phyloP scores from a whole-genome alignment of 768 basidiomycete species.

The Clitopilus passeckerianus region DNA sequence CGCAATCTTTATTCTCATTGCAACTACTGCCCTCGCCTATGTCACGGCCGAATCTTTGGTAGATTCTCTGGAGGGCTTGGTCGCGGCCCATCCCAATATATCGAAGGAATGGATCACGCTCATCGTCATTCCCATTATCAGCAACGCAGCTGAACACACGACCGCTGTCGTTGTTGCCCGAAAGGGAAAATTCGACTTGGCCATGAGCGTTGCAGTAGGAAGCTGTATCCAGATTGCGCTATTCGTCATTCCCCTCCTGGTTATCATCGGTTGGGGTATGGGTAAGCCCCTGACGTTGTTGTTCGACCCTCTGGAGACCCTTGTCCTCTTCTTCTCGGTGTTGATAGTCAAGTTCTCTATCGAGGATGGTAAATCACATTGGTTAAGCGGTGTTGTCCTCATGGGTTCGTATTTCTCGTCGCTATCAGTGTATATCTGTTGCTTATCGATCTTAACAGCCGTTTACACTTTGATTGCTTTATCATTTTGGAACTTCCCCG shows the following conservation, averaged over 20 bases:
- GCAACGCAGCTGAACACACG: constrained; percentile 36
- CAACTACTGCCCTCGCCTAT: constrained; percentile 32
- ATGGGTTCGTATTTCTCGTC: constrained; percentile 22
- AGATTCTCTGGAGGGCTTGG: constrained; percentile 32
- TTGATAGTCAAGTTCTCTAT: constrained; percentile 38
- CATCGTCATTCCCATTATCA: constrained; percentile 37
- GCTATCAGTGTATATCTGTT: background rate
- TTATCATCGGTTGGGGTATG: constrained; percentile 35
- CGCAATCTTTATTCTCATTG: constrained; percentile 26
- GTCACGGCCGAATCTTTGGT: constrained; percentile 38
- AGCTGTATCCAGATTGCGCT: constrained; percentile 39
- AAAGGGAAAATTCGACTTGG: constrained; percentile 37
- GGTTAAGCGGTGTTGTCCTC: constrained; percentile 38
- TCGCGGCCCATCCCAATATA: constrained; percentile 28
- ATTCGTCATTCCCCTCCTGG: constrained; percentile 34
- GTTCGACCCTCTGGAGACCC: constrained; percentile 34
- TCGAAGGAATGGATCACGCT: constrained; percentile 42
- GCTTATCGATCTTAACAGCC: constrained; percentile 10
- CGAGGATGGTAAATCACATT: constrained; percentile 43
- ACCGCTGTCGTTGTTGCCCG: constrained; percentile 37
- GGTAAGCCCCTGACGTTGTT: constrained; percentile 32
- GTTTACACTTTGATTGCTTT: constrained; percentile 31
- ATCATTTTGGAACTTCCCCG: constrained; percentile 36
- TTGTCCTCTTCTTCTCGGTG: constrained; percentile 34
- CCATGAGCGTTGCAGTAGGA: constrained; percentile 37